These are phyloP conservation scores for Penicillium goetzii DNA, from an alignment of 495 filamentous ascomycete genomes.

Conservation along the genomic window DNA sequence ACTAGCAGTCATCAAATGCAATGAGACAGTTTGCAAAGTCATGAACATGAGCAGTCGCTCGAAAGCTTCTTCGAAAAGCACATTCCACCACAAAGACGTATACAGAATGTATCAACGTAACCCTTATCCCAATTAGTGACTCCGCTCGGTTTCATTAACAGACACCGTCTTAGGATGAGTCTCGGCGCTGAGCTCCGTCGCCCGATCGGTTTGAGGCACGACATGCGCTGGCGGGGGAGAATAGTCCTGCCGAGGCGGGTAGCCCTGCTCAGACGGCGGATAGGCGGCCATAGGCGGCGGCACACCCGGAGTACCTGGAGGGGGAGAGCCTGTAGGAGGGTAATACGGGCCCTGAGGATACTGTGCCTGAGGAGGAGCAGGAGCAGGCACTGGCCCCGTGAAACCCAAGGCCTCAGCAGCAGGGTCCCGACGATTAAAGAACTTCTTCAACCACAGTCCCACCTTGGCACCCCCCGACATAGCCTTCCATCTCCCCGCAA, in stretches of 20 bases:
- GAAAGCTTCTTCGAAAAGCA: neutral
- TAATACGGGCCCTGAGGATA: constrained; percentile 10
- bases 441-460: constrained; percentile 47
- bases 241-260: neutral
- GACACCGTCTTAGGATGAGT: constrained; percentile 14
- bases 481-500: constrained; percentile 35
- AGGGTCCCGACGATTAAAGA: constrained; percentile 20
- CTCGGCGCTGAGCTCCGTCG: constrained; percentile 10
- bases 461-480: constrained; percentile 34
- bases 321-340: constrained; percentile 10
- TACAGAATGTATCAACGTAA: neutral
- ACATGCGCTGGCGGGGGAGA: neutral
- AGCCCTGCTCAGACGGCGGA: constrained; percentile 12
- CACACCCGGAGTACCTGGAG: constrained; percentile 9
- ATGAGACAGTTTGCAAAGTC: neutral
- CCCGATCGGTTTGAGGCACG: constrained; percentile 3
- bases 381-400: neutral
- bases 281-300: constrained; percentile 12
- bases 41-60: neutral
- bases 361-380: constrained; percentile 8
- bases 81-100: neutral
- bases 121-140: neutral
- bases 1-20: neutral
- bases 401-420: constrained; percentile 13
- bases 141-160: constrained; percentile 14